A percentile compares a stretch with the other conserved stretches of the same genome.
Evolutionary conservation across 2,329 filamentous ascomycete genomes (phyloP).

Genomic region (Fusarium sp.): DNA sequence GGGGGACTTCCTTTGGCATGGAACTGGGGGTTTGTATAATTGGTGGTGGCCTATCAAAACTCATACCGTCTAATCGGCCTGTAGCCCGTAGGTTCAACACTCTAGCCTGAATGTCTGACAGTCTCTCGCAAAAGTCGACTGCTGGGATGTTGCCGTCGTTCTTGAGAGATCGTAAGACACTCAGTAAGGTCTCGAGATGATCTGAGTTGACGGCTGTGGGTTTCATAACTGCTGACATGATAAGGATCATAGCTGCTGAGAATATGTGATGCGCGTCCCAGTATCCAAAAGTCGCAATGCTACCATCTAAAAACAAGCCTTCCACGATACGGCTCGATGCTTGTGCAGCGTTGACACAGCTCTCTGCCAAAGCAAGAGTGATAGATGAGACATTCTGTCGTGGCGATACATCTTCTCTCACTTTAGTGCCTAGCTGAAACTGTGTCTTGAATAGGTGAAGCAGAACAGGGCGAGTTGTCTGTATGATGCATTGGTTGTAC

Average conservation of each 20-base stretch:
- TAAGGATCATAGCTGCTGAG: constrained; percentile 45
- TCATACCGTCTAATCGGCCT: constrained; percentile 11
- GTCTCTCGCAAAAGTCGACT: constrained; percentile 44
- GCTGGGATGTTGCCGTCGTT: constrained; percentile 47
- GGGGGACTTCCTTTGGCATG: background rate
- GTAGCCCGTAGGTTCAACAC: constrained; percentile 31
- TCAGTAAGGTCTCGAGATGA: constrained; percentile 43
- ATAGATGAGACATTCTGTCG: constrained; percentile 45
- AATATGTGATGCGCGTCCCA: constrained; percentile 50
- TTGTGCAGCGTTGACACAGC: constrained; percentile 47
- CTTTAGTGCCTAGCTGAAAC: constrained; percentile 35
- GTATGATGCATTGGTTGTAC: constrained; percentile 51
- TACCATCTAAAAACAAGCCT: constrained; percentile 34
- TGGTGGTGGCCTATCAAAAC: background rate
- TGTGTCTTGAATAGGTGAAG: constrained; percentile 48
- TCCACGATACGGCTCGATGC: constrained; percentile 44
- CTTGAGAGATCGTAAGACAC: constrained; percentile 45
- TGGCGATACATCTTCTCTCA: background rate
- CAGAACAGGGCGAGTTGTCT: constrained; percentile 46
- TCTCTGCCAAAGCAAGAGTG: constrained; percentile 47
- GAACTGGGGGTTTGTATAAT: background rate
- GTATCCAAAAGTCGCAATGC: constrained; percentile 46
- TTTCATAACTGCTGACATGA: constrained; percentile 48
- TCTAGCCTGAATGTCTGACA: constrained; percentile 41
- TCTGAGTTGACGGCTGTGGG: constrained; percentile 42